A percentile compares a stretch with the other conserved stretches of the same genome.
These are phyloP conservation scores for Lepidium didymum DNA, from an alignment of 345 rosid species.

Conservation along the genomic window DNA sequence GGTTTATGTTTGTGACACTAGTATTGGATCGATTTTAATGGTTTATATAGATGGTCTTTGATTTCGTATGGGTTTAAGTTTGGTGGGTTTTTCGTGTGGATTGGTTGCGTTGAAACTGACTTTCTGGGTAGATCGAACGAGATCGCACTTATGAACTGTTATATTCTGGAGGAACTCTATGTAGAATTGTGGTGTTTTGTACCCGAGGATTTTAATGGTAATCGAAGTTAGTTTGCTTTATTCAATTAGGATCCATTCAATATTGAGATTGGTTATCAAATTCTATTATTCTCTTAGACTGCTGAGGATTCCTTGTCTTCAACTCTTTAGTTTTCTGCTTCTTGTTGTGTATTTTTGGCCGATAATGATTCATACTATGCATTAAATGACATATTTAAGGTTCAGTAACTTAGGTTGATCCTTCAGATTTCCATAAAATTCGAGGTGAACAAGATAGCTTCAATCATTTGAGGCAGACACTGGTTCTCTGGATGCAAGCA, in stretches of 20 bases:
- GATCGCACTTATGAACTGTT: conserved; percentile 4
- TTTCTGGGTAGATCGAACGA: conserved; percentile 8
- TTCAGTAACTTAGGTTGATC: conserved; percentile 33
- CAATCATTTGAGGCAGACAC: background rate
- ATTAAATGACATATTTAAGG: conserved; percentile 4
- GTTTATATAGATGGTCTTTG: background rate
- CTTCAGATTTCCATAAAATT: background rate
- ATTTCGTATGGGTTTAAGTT: background rate
- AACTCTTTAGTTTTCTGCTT: background rate
- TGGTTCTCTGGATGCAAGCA: conserved; percentile 25
- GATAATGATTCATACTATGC: conserved; percentile 30
- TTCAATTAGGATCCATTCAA: background rate
- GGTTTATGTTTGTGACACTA: background rate
- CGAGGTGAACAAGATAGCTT: background rate
- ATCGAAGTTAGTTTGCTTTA: conserved; percentile 1
- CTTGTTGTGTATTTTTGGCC: background rate
- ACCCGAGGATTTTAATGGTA: background rate
- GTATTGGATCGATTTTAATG: conserved; percentile 13
- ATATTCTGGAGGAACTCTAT: background rate
- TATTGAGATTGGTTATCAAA: background rate
- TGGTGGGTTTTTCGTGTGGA: conserved; percentile 7
- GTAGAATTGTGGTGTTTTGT: background rate
- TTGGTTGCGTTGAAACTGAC: background rate
- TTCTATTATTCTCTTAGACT: background rate
- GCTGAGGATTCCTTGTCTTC: conserved; percentile 2